Evolutionary conservation across 164 flowering plant genomes (phyloP).

Genomic region (Magnolia sinica): DNA sequence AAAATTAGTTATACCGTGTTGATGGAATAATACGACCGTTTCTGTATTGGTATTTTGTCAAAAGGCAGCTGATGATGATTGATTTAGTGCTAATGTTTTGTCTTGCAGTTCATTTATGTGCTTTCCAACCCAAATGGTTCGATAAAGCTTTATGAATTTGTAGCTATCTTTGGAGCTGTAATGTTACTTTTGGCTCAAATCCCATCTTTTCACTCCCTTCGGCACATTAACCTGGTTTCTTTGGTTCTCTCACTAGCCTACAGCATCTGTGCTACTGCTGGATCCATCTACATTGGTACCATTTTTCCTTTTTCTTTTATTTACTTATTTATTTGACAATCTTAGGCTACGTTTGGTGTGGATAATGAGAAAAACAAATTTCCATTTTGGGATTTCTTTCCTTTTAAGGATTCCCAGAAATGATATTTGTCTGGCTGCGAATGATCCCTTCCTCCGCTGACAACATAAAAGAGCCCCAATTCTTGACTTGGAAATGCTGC

Average conservation of each 20-base stretch:
- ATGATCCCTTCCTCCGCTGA: neutral
- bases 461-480: neutral
- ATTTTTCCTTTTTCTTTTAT: neutral
- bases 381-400: neutral
- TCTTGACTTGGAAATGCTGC: neutral
- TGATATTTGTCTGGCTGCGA: neutral
- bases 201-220: constrained; percentile 89
- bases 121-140: constrained; percentile 49
- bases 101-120: constrained; percentile 68
- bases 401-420: neutral
- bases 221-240: constrained; percentile 83
- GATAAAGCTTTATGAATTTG: constrained; percentile 73
- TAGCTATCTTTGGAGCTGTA: constrained; percentile 67
- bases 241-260: constrained; percentile 65
- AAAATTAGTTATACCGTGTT: too few species aligned
- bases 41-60: neutral
- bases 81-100: neutral
- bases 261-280: constrained; percentile 73
- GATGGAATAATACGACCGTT: too few species aligned
- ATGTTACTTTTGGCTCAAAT: constrained; percentile 80
- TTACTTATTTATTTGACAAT: too few species aligned
- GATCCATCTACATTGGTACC: constrained; percentile 68
- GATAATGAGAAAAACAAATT: neutral
- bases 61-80: neutral
- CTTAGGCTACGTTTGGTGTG: too few species aligned